A percentile compares a stretch with the other conserved stretches of the same genome.
Conservation (phyloP, 306 rosid genomes). For the Acmispon strigosus region DNA sequence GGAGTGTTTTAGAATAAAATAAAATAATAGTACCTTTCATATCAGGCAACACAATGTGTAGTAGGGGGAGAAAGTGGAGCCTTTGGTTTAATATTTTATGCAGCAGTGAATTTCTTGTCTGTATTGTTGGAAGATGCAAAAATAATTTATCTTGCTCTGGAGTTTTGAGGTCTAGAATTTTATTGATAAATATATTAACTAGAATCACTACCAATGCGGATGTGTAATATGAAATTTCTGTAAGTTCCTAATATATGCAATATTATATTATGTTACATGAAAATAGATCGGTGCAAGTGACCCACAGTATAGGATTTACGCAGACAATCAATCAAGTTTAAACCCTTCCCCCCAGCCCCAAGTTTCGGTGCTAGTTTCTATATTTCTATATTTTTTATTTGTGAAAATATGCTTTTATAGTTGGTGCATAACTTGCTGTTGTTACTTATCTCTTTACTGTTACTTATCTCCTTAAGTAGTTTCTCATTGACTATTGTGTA, state of each 20-base stretch:
- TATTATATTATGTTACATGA: background rate
- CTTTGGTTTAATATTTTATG: conserved; percentile 2
- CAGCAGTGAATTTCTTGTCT: background rate
- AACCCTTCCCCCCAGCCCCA: background rate
- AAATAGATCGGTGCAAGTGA: background rate
- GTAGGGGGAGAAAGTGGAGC: background rate
- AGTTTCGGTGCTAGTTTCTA: background rate
- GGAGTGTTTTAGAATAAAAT: background rate
- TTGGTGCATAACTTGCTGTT: background rate
- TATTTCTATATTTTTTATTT: background rate
- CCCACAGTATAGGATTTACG: background rate
- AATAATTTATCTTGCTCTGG: background rate
- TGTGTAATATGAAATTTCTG: background rate
- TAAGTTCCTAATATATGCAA: background rate
- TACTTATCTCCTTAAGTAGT: background rate
- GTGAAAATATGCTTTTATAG: background rate
- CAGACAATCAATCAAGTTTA: background rate
- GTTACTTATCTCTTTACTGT: conserved; percentile 6
- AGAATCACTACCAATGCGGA: background rate
- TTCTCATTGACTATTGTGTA: background rate
- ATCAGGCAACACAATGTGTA: background rate
- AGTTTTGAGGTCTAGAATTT: background rate
- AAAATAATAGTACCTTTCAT: background rate
- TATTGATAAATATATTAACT: background rate
- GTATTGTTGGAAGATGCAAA: conserved; percentile 9